Base-by-base conservation (phyloP, 192 early-diverging fungal species). In the Phycomyces nitens region DNA sequence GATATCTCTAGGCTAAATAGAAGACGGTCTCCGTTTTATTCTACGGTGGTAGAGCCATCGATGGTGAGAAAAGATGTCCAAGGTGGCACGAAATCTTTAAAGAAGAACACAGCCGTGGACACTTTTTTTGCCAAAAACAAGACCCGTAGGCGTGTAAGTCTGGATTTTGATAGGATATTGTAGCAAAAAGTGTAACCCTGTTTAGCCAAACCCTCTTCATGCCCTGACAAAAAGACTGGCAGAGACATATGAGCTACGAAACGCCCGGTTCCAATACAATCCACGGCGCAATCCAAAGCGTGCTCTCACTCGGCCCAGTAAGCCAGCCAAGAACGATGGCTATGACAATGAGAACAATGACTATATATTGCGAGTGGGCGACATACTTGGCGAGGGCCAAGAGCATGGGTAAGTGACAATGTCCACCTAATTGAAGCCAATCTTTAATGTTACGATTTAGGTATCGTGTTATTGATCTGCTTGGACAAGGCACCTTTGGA, bases 401-500 rank as follows among this genome's bases (percentile, higher is more conserved):
- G 87, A 92, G 87, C 87, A 76, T 27, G 42, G 26, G 59, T 61
- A 49, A 50, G 22, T 41, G 15, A 8, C 16, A 22, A 16, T 29
- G 22, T 12, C 18, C 14, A 12, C 47, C 20, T 3, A 1, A 66
- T 21, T 41, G 22, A 4, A 43, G 11, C 18, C 8, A 40, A 26
- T 38, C 5, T 16, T 49, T 51, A 22, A 24, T 57, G 1, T 18
- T 49, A 50, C 11, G 22, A 51, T n/a, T 12, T 51, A 92, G 88
- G 55, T 99, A 93, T 79, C 73, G 88, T 43, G 94, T 99, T 61
- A 60, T 95, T 52, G 95, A 97, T 74, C 82, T 94, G 39, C 81
- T 99, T n/a, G 97, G 97, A 8, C 88, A 92, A 78, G 97, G 97
- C 42, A 98, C 97, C 1, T 99, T 98, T 86, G 97, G 97, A 2